phyloP scores from a whole-genome alignment of 352 stramenopile species.

The Phytopythium litorale region DNA sequence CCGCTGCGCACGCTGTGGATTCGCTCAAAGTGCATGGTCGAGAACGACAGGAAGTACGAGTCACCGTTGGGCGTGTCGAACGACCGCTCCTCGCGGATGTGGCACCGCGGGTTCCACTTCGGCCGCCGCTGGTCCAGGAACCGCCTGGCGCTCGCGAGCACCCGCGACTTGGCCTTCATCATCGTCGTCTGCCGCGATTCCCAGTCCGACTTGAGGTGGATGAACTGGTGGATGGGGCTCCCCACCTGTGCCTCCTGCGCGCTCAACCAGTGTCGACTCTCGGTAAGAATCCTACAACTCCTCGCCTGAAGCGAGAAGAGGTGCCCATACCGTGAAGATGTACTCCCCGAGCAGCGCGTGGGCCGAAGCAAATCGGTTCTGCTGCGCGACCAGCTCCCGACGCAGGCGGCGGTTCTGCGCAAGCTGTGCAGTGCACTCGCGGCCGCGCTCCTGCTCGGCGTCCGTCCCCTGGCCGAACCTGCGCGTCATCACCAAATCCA shows the following conservation, averaged over 20 bases:
- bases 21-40: slow-evolving; percentile 31
- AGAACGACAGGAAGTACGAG: slow-evolving; percentile 25
- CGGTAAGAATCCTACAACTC: not conserved
- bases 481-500: slow-evolving; percentile 20
- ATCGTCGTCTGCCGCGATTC: slow-evolving; percentile 17
- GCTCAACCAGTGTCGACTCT: slow-evolving; percentile 1
- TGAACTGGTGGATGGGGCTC: slow-evolving; percentile 25
- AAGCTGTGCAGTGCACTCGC: slow-evolving; percentile 19
- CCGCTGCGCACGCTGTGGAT: slow-evolving; percentile 33
- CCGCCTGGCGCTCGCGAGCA: slow-evolving; percentile 16
- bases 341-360: slow-evolving; percentile 34
- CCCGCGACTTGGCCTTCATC: slow-evolving; percentile 15
- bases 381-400: slow-evolving; percentile 21
- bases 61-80: slow-evolving; percentile 24
- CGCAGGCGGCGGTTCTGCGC: slow-evolving; percentile 22
- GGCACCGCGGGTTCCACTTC: slow-evolving; percentile 21
- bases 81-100: slow-evolving; percentile 27
- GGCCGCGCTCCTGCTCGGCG: slow-evolving; percentile 12
- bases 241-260: slow-evolving; percentile 25
- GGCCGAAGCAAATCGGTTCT: slow-evolving; percentile 21
- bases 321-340: slow-evolving; percentile 22
- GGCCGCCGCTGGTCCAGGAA: slow-evolving; percentile 24
- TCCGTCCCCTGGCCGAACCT: slow-evolving; percentile 13
- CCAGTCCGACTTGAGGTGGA: slow-evolving; percentile 22
- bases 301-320: not conserved